Percentiles rank a stretch among this genome's conserved stretches.
Conservation (phyloP, 2,329 filamentous ascomycete genomes). For the Phoma sp. region DNA sequence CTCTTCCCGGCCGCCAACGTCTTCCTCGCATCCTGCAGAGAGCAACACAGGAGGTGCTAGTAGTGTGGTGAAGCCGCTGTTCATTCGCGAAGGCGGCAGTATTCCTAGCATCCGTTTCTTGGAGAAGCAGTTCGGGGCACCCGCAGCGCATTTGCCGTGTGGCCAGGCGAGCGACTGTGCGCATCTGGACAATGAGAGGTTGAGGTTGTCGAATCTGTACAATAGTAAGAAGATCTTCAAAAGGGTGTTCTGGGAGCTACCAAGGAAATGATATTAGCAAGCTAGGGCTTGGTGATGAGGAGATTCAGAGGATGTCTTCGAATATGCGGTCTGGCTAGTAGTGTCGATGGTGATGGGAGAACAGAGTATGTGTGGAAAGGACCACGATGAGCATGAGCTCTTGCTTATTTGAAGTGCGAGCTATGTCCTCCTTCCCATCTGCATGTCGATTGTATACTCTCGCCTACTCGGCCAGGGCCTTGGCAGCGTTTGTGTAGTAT, state of each 20-base stretch:
- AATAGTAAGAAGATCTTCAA: constrained; percentile 93
- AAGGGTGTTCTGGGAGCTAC: constrained; percentile 76
- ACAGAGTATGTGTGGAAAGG: no score
- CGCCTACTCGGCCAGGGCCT: no score
- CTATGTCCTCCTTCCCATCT: no score
- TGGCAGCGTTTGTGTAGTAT: no score
- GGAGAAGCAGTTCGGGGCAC: constrained; percentile 90
- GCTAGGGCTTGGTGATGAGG: no score
- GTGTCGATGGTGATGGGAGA: no score
- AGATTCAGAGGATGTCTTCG: no score
- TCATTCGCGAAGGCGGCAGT: constrained; percentile 93
- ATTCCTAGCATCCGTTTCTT: constrained; percentile 94
- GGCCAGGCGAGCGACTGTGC: constrained; percentile 93
- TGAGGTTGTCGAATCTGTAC: constrained; percentile 83
- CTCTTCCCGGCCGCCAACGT: not conserved
- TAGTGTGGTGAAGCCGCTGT: constrained; percentile 68
- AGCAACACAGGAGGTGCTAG: no score
- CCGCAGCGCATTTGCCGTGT: constrained; percentile 90
- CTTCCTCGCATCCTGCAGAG: not conserved
- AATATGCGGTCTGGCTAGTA: no score
- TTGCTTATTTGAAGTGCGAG: no score
- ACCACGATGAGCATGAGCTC: no score
- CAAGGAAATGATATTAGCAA: constrained; percentile 1
- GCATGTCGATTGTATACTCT: no score
- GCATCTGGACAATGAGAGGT: constrained; percentile 93